Evolutionary conservation across 495 filamentous ascomycete species (phyloP).

Genomic region (Cenococcum geophilum): DNA sequence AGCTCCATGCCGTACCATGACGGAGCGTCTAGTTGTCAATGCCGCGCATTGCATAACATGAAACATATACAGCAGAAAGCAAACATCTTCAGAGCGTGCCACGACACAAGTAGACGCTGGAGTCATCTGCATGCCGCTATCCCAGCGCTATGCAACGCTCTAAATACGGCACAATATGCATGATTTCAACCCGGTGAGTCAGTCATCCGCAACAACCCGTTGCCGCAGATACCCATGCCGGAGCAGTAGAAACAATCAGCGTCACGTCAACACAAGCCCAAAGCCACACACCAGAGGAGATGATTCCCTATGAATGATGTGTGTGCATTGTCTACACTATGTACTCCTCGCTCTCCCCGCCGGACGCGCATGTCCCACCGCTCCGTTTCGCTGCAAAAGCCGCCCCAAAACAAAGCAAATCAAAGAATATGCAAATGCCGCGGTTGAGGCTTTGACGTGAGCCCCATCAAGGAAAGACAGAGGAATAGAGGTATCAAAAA

Average conservation of each 20-base stretch:
- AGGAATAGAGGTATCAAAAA: neutral
- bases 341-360: neutral
- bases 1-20: no score
- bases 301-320: neutral
- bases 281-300: neutral
- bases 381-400: neutral
- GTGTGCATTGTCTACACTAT: neutral
- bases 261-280: neutral
- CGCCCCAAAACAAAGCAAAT: neutral
- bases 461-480: neutral
- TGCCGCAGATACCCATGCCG: neutral
- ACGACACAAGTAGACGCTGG: neutral
- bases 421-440: neutral
- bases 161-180: neutral
- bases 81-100: neutral
- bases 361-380: neutral
- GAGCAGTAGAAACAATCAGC: neutral
- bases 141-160: neutral
- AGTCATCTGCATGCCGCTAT: neutral
- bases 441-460: neutral
- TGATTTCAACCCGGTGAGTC: neutral
- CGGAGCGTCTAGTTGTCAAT: no score
- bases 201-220: no score
- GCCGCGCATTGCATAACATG: neutral
- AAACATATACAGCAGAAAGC: neutral